phyloP scores from a whole-genome alignment of 176 grass and related monocot species.

The Juncus inflexus region DNA sequence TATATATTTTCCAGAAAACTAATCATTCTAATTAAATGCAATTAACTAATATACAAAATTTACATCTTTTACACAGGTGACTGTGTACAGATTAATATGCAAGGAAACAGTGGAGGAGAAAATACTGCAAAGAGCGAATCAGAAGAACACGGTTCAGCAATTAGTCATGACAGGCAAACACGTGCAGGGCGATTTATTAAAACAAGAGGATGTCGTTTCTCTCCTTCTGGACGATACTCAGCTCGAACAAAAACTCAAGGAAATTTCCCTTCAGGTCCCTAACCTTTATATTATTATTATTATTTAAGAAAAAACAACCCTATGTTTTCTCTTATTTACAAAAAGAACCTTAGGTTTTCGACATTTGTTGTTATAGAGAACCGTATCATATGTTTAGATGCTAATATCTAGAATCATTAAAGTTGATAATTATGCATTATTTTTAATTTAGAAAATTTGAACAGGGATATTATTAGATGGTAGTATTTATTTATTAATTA shows the following conservation, averaged over 20 bases:
- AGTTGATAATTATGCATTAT: no score
- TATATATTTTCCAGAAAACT: no score
- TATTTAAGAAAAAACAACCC: no score
- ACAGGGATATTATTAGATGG: neutral
- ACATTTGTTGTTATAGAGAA: no score
- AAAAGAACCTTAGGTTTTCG: no score
- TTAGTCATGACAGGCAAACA: slow-evolving; percentile 98
- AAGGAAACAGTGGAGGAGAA: slow-evolving; percentile 99
- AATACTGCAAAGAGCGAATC: slow-evolving; percentile 92
- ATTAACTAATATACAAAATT: neutral
- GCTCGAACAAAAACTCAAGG: slow-evolving; percentile 85
- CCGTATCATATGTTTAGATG: no score
- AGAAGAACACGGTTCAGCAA: slow-evolving; percentile 98
- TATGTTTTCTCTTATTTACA: no score
- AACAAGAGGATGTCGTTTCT: slow-evolving; percentile 97
- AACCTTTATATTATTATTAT: no score
- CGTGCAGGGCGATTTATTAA: slow-evolving; percentile 87
- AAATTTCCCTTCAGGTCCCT: slow-evolving; percentile 82
- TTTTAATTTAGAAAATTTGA: no score
- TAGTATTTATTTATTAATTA: slow-evolving; percentile 13
- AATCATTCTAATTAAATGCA: no score
- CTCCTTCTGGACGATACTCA: slow-evolving; percentile 87
- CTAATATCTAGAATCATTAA: no score
- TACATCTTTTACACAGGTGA: slow-evolving; percentile 49
- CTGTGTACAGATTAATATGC: slow-evolving; percentile 97